Conservation (phyloP, 2,329 filamentous ascomycete species). For the Aspergillus unguis region DNA sequence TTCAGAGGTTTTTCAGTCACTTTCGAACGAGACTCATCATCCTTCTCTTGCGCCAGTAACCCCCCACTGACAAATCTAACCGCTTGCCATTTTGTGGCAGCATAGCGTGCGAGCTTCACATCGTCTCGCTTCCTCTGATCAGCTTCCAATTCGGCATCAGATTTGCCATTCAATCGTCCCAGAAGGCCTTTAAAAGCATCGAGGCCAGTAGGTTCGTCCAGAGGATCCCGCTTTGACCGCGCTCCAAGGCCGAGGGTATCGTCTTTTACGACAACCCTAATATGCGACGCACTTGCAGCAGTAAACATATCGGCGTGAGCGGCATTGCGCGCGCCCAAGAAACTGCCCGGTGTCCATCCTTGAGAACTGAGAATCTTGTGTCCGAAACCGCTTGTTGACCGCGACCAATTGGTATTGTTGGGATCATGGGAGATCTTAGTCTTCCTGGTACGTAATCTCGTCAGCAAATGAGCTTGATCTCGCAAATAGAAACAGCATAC, state of each 20-base stretch:
- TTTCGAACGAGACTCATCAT: slow-evolving; percentile 33
- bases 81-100: slow-evolving; percentile 70
- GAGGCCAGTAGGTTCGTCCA: slow-evolving; percentile 73
- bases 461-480: background rate
- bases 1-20: slow-evolving; percentile 24
- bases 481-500: slow-evolving; percentile 42
- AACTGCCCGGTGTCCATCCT: slow-evolving; percentile 84
- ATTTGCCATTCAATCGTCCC: slow-evolving; percentile 84
- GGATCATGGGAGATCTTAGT: slow-evolving; percentile 83
- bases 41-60: slow-evolving; percentile 60
- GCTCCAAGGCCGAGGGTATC: slow-evolving; percentile 89
- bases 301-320: slow-evolving; percentile 73
- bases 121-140: slow-evolving; percentile 67
- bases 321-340: slow-evolving; percentile 73
- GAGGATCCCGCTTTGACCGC: slow-evolving; percentile 64
- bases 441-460: slow-evolving; percentile 40
- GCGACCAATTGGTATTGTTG: slow-evolving; percentile 92
- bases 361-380: slow-evolving; percentile 84
- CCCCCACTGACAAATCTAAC: slow-evolving; percentile 90
- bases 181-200: slow-evolving; percentile 83
- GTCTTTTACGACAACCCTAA: slow-evolving; percentile 81
- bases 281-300: slow-evolving; percentile 76
- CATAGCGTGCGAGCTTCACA: slow-evolving; percentile 68
- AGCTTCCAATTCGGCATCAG: slow-evolving; percentile 66
- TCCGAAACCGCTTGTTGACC: slow-evolving; percentile 77